phyloP scores from a whole-genome alignment of 176 grass and related monocot genomes.

The Ensete ventricosum region DNA sequence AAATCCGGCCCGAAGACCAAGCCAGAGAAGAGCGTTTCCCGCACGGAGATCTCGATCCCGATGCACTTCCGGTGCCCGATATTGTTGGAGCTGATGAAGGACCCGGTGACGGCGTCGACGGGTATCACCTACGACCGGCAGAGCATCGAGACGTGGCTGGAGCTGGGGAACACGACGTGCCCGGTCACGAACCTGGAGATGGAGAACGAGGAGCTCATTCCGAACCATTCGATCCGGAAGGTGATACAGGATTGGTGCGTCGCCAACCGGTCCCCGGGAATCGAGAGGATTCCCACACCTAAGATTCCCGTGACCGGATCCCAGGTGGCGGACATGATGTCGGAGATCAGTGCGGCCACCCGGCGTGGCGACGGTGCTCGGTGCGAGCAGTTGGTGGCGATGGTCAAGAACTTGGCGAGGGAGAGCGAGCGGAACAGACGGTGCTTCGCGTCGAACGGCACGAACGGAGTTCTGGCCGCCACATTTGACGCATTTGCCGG shows the following conservation, averaged over 20 bases:
- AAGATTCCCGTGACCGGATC: slow-evolving; percentile 43
- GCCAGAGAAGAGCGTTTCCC: not conserved
- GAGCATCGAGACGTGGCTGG: slow-evolving; percentile 64
- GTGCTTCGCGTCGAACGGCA: slow-evolving; percentile 29
- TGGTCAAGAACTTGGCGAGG: slow-evolving; percentile 35
- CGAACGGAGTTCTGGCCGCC: slow-evolving; percentile 16
- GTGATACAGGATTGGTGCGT: slow-evolving; percentile 94
- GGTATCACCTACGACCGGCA: slow-evolving; percentile 80
- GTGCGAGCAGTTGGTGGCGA: slow-evolving; percentile 26
- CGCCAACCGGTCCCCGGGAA: slow-evolving; percentile 36
- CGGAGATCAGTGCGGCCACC: slow-evolving; percentile 14
- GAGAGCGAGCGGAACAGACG: slow-evolving; percentile 66
- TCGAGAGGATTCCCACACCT: slow-evolving; percentile 77
- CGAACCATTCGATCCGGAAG: slow-evolving; percentile 57
- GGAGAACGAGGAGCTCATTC: slow-evolving; percentile 47
- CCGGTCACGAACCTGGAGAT: slow-evolving; percentile 42
- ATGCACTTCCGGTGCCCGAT: slow-evolving; percentile 69
- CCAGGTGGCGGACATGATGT: slow-evolving; percentile 39
- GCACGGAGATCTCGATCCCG: slow-evolving; percentile 18
- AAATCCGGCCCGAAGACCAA: slow-evolving; percentile 1
- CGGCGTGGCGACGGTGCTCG: not conserved
- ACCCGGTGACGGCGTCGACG: slow-evolving; percentile 58
- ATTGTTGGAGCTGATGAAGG: slow-evolving; percentile 69
- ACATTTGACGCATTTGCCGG: slow-evolving; percentile 28
- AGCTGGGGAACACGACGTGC: slow-evolving; percentile 40